Percentiles rank a stretch among this genome's conserved stretches.
These are phyloP conservation scores for Rhizopogon salebrosus DNA, from an alignment of 768 basidiomycete species.

Conservation along the genomic window DNA sequence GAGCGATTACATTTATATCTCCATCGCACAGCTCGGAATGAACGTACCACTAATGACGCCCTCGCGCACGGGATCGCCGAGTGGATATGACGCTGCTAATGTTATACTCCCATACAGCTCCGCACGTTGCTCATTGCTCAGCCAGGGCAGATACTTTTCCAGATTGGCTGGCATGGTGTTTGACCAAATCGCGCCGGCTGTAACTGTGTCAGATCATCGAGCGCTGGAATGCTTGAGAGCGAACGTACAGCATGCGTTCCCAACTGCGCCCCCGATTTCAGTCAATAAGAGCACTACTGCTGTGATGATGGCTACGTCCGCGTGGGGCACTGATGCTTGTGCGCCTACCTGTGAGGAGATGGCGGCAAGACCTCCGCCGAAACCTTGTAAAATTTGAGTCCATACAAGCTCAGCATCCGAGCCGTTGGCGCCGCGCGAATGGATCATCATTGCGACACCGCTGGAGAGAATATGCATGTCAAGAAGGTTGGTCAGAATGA, in stretches of 20 bases:
- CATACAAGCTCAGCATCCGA: constrained; percentile 53
- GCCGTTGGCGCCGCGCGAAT: constrained; percentile 57
- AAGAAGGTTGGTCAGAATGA: neutral
- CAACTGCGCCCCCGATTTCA: constrained; percentile 64
- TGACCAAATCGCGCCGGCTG: constrained; percentile 64
- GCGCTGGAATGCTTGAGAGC: neutral
- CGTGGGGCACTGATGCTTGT: constrained; percentile 61
- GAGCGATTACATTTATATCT: neutral
- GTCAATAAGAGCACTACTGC: constrained; percentile 64
- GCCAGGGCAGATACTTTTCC: constrained; percentile 45
- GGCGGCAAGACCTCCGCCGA: constrained; percentile 68
- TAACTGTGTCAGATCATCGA: neutral
- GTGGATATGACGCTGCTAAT: constrained; percentile 40
- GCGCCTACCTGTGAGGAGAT: constrained; percentile 53
- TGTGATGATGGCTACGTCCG: constrained; percentile 63
- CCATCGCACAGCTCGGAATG: neutral
- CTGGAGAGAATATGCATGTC: constrained; percentile 17
- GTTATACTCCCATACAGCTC: constrained; percentile 53
- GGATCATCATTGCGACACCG: constrained; percentile 67
- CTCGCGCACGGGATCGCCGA: constrained; percentile 54
- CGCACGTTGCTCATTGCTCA: constrained; percentile 37
- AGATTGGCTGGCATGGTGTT: constrained; percentile 62
- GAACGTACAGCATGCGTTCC: constrained; percentile 50
- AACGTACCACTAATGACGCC: constrained; percentile 53
- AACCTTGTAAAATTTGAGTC: constrained; percentile 68